Evolutionary conservation across 1,139 yeast genomes (phyloP), one percentile per base, ranked within the genome.

Genomic region (Yamadazyma dendronema): DNA sequence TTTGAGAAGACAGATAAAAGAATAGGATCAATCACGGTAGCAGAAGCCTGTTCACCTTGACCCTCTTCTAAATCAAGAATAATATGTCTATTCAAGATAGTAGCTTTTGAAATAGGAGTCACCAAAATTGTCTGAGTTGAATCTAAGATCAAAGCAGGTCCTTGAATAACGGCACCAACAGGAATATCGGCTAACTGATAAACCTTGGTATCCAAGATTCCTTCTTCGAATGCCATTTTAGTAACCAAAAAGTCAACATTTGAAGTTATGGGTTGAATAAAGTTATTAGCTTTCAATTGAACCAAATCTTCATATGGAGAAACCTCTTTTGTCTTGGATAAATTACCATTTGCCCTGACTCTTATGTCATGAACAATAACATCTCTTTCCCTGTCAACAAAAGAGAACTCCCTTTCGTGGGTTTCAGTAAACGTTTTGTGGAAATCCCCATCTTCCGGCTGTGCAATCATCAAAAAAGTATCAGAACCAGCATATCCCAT

Each of bases 101-200:
- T 66, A 1, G 95, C 96, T 13, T 61, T 56, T 0, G 86, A 74
- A 35, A 68, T 59, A 1, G 95, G 94, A 15, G 88, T 86, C 13
- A 89, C 74, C 12, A 89, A 72, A 44, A 88, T 81, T 0, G 97
- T 89, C 58, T 89, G 96, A 0, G 96, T 89, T 30, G 79, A 78
- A 60, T 89, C 96, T 14, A 89, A 81, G 42, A 89, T 72, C 48
- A 89, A 79, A 0, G 95, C 87, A 3, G 97, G 97, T 0, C 96
- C 96, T 2, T 46, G 28, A 5, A 88, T 59, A 9, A 60, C 50
- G 7, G 74, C 59, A 2, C 95, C 95, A 6, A 71, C 49, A 3
- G 58, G 43, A 36, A 88, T 59, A 3, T 69, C 65, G n/a, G 70
- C 74, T 32, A 84, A 62, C 26, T 65, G 57, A 51, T 62, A 79